phyloP scores from a whole-genome alignment of 306 rosid genomes.

The Pyrus communis region DNA sequence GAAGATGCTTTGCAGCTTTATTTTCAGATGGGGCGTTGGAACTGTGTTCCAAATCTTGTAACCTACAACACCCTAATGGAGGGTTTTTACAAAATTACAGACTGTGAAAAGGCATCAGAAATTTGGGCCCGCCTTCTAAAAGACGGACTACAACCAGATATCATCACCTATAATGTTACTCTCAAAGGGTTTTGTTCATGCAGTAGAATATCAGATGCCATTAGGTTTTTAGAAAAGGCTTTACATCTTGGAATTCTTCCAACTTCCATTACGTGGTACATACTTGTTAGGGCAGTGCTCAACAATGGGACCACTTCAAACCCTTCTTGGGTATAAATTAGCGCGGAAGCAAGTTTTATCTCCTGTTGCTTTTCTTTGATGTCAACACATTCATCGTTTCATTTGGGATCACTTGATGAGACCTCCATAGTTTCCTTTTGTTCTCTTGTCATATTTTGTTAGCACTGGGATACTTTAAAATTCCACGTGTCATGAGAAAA shows the following conservation, averaged over 20 bases:
- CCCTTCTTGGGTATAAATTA: constrained; percentile 8
- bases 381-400: neutral
- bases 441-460: neutral
- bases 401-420: neutral
- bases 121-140: constrained; percentile 54
- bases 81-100: constrained; percentile 67
- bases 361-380: neutral
- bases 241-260: constrained; percentile 60
- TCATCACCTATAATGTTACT: constrained; percentile 72
- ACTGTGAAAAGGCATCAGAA: constrained; percentile 51
- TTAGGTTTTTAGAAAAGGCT: constrained; percentile 53
- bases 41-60: constrained; percentile 56
- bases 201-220: constrained; percentile 62
- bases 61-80: constrained; percentile 86
- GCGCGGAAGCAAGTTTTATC: constrained; percentile 6
- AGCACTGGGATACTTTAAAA: neutral
- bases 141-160: constrained; percentile 62
- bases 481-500: neutral
- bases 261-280: constrained; percentile 71
- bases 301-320: constrained; percentile 24
- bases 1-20: constrained; percentile 58
- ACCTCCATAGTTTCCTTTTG: neutral
- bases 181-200: constrained; percentile 79
- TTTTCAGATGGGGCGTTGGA: constrained; percentile 44
- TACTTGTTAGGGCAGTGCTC: constrained; percentile 76